Evolutionary conservation across 257 asterid genomes (phyloP).

Genomic region (Jaltomata sinuosa): DNA sequence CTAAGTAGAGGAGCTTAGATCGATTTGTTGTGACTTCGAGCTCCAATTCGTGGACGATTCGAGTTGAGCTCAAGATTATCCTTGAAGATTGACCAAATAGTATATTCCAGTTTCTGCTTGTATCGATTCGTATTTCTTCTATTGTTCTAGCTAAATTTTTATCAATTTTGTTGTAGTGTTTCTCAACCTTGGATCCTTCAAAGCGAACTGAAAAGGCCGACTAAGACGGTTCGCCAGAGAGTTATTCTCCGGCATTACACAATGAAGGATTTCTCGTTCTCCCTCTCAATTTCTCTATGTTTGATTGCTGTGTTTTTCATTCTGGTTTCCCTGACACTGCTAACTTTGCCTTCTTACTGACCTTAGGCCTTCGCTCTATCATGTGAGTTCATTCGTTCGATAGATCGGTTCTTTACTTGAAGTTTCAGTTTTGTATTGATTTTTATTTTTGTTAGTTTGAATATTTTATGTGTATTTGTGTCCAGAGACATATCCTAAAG

Average conservation of each 20-base stretch:
- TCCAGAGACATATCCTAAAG: conserved; percentile 83
- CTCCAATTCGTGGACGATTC: too few relatives aligned
- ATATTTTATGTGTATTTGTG: conserved; percentile 69
- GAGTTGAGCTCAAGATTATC: too few relatives aligned
- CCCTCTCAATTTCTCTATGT: conserved; percentile 89
- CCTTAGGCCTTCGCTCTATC: conserved; percentile 90
- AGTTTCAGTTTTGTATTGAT: neutral
- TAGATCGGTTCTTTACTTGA: neutral
- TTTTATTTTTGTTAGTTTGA: too few relatives aligned
- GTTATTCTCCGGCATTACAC: neutral
- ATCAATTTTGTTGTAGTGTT: too few relatives aligned
- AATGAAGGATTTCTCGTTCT: conserved; percentile 43
- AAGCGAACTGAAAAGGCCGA: too few relatives aligned
- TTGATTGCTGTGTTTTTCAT: conserved; percentile 74
- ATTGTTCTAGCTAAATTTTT: too few relatives aligned
- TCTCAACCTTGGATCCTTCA: too few relatives aligned
- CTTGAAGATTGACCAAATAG: too few relatives aligned
- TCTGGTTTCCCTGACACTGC: conserved; percentile 73
- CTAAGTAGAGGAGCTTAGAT: too few relatives aligned
- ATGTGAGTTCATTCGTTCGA: conserved; percentile 14
- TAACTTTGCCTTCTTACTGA: conserved; percentile 63
- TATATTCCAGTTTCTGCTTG: too few relatives aligned
- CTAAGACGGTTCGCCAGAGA: neutral
- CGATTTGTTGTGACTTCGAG: too few relatives aligned
- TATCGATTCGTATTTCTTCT: too few relatives aligned